Conservation (phyloP, 2,329 filamentous ascomycete species). For the Sporothrix pallida region DNA sequence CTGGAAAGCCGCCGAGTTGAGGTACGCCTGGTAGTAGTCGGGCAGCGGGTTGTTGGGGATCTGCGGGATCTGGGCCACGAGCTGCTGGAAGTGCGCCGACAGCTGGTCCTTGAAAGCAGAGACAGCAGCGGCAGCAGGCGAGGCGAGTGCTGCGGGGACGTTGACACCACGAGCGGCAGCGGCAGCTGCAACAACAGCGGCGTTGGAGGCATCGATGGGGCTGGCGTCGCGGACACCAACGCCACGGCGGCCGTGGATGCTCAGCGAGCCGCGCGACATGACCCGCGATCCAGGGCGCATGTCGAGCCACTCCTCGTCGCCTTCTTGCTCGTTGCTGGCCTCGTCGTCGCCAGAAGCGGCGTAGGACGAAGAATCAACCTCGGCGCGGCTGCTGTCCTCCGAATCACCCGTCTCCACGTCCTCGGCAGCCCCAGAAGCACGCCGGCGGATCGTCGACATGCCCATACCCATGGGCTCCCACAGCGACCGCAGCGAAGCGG, state of each 20-base stretch:
- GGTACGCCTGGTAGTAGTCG: constrained; percentile 72
- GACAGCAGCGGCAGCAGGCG: constrained; percentile 67
- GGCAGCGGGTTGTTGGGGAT: constrained; percentile 52
- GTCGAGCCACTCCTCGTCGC: constrained; percentile 49
- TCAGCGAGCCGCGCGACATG: constrained; percentile 21
- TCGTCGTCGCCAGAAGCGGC: constrained; percentile 32
- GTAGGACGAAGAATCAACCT: constrained; percentile 37
- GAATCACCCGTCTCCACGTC: background rate
- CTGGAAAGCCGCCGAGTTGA: constrained; percentile 66
- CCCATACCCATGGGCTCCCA: constrained; percentile 58
- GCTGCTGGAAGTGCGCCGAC: constrained; percentile 59
- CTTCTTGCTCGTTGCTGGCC: constrained; percentile 42
- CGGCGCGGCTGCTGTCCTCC: constrained; percentile 32
- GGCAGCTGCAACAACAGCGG: constrained; percentile 37
- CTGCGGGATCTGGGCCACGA: constrained; percentile 66
- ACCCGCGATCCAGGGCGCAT: constrained; percentile 43
- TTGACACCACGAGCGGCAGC: constrained; percentile 40
- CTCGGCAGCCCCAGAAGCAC: constrained; percentile 26
- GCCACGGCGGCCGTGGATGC: constrained; percentile 36
- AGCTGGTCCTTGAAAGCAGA: constrained; percentile 76
- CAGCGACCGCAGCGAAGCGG: constrained; percentile 68
- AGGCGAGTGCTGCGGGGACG: constrained; percentile 51
- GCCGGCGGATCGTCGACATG: constrained; percentile 31
- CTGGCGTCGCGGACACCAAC: constrained; percentile 36
- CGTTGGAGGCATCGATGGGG: constrained; percentile 36